These are phyloP conservation scores for Musa beccarii DNA, from an alignment of 176 grass and related monocot genomes.

Conservation along the genomic window DNA sequence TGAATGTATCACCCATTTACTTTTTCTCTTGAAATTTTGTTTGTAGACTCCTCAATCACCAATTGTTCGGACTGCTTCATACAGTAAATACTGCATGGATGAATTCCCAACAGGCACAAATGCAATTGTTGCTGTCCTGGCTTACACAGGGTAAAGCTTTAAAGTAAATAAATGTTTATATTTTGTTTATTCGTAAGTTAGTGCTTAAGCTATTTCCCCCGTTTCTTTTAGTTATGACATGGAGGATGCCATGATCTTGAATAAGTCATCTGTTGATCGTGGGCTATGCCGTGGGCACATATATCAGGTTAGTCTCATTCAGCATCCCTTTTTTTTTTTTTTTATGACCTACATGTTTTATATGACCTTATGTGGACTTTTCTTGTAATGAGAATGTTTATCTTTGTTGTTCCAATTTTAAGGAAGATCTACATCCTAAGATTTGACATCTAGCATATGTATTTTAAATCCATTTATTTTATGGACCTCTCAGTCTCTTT, in stretches of 20 bases:
- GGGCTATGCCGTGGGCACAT: conserved; percentile 87
- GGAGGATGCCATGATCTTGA: conserved; percentile 99
- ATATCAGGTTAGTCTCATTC: conserved; percentile 53
- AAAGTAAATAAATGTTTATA: neutral
- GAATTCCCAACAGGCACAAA: conserved; percentile 89
- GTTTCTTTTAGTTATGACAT: conserved; percentile 78
- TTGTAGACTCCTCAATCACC: conserved; percentile 88
- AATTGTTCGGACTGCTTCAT: conserved; percentile 74
- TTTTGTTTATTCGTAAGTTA: neutral
- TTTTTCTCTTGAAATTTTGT: conserved; percentile 5
- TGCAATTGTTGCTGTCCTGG: conserved; percentile 82
- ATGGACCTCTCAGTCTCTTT: too few species aligned
- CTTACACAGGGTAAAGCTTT: conserved; percentile 71
- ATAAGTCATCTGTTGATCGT: conserved; percentile 91
- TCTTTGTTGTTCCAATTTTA: neutral
- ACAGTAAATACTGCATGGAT: conserved; percentile 80
- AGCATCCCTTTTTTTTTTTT: neutral
- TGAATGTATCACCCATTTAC: neutral
- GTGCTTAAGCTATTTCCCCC: conserved; percentile 14
- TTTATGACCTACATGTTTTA: conserved; percentile 6
- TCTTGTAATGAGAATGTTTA: neutral
- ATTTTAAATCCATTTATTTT: too few species aligned
- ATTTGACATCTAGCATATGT: too few species aligned
- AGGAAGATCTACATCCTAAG: too few species aligned
- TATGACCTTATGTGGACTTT: neutral